Conservation (phyloP, 228 moss, liverwort and hornwort genomes). For the Sphagnum magellanicum region DNA sequence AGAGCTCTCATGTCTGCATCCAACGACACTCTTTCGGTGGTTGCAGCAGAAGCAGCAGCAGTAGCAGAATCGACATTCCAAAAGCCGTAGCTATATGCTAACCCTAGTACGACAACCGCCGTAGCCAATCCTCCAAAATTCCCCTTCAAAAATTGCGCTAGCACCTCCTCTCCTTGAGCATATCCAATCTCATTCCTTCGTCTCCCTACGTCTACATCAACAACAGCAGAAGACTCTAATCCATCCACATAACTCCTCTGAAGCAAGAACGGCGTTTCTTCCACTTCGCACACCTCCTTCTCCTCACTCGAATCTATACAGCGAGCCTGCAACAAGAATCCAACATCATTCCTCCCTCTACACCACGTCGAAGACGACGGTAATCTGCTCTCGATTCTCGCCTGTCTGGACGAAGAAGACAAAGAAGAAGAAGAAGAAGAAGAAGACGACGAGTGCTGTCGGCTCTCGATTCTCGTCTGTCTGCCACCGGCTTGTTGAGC, state of each 20-base stretch:
- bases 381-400: too few relatives aligned
- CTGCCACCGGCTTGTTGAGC: too few relatives aligned
- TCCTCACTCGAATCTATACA: too few relatives aligned
- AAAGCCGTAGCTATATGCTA: conserved; percentile 10
- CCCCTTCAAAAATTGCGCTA: neutral
- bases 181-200: neutral
- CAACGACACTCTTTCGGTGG: conserved; percentile 15
- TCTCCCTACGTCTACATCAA: neutral
- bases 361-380: too few relatives aligned
- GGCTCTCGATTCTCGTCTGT: too few relatives aligned
- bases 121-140: neutral
- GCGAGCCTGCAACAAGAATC: too few relatives aligned
- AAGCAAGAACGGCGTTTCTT: neutral
- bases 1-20: conserved; percentile 59
- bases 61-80: conserved; percentile 6
- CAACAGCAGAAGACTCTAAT: neutral
- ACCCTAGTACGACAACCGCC: conserved; percentile 19
- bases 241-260: neutral
- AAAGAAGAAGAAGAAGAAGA: too few relatives aligned
- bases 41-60: conserved; percentile 17
- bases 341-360: too few relatives aligned
- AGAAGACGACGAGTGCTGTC: too few relatives aligned
- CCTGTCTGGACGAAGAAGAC: too few relatives aligned
- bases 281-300: too few relatives aligned
- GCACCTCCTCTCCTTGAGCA: neutral